Evolutionary conservation across 2,329 filamentous ascomycete genomes (phyloP), one percentile per base, ranked within the genome.

Genomic region (Neopestalotiopsis clavispora): DNA sequence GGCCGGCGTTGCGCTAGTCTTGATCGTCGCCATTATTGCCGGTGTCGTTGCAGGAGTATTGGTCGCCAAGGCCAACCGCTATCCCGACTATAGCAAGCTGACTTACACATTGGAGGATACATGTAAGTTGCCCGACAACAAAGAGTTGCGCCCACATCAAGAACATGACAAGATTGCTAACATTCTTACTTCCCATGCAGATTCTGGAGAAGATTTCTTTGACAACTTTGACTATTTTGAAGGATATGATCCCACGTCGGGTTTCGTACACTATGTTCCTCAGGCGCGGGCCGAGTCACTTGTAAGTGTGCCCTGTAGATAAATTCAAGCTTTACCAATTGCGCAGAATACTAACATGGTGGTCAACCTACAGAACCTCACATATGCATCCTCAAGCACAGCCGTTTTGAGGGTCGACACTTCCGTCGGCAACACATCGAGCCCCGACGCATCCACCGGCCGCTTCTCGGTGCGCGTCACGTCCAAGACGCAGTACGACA

Each of bases 391-490:
- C 1, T 73, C 81, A 1, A 78, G 80, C 52, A 83, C 86, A 0
- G 89, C 89, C 10, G 74, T 92, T 20, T 76, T 92, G 38, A 83
- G 81, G 58, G 90, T 92, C 64, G 90, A 92, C 75, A 89, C 88
- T 12, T 84, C 83, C 1, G 86, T 89, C 17, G 84, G 84, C 9
- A 85, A 83, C 2, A 71, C 73, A 1, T 81, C 80, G 34, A 70
- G 73, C 2, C 86, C 86, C 4, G 79, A 89, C 71, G 85, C 88
- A 20, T 84, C 84, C 2, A 88, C 84, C 0, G 90, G 89, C 63
- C 88, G 90, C 28, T 87, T 87, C 78, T 91, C 89, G 0, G 89
- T 91, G 14, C 88, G 90, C 14, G 80, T 91, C 68, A 84, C 88
- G 70, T 91, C 89, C 45, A 90, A 87, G 74, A 81, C 78, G 59